Percentiles rank a stretch among this genome's conserved stretches.
phyloP scores from a whole-genome alignment of 495 filamentous ascomycete genomes.

The Elaphomyces granulatus region DNA sequence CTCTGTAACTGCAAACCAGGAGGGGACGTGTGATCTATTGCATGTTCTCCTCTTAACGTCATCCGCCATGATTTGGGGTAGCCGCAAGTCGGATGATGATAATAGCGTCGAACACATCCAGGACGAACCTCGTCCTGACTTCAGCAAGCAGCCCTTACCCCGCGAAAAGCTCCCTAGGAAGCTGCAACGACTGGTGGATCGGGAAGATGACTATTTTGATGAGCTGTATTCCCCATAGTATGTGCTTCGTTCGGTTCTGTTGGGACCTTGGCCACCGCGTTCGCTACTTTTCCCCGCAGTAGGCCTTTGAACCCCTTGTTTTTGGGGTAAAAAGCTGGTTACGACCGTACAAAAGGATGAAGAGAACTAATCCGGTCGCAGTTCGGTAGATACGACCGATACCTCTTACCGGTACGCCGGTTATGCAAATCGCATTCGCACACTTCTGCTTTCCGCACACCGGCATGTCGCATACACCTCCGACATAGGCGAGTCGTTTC shows the following conservation, averaged over 20 bases:
- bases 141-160: conserved; percentile 35
- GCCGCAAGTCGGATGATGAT: conserved; percentile 3
- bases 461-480: conserved; percentile 97
- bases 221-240: conserved; percentile 69
- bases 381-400: conserved; percentile 69
- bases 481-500: conserved; percentile 93
- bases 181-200: conserved; percentile 62
- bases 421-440: conserved; percentile 75
- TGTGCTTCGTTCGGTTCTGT: conserved; percentile 25
- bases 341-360: conserved; percentile 9
- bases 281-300: too few relatives aligned
- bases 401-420: conserved; percentile 80
- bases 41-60: too few relatives aligned
- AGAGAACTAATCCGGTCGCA: conserved; percentile 23
- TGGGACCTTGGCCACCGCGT: background rate
- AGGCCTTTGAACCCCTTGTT: background rate
- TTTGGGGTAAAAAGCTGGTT: conserved; percentile 4
- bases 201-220: conserved; percentile 65
- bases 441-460: conserved; percentile 79
- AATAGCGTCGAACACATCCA: conserved; percentile 8
- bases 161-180: conserved; percentile 49
- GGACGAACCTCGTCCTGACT: conserved; percentile 23
- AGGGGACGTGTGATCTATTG: too few relatives aligned
- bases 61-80: conserved; percentile 26
- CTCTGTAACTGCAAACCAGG: too few relatives aligned